Percentiles rank a stretch among this genome's conserved stretches.
Conservation (phyloP, 1,284 basidiomycete genomes). For the Rhodotorula sp. region DNA sequence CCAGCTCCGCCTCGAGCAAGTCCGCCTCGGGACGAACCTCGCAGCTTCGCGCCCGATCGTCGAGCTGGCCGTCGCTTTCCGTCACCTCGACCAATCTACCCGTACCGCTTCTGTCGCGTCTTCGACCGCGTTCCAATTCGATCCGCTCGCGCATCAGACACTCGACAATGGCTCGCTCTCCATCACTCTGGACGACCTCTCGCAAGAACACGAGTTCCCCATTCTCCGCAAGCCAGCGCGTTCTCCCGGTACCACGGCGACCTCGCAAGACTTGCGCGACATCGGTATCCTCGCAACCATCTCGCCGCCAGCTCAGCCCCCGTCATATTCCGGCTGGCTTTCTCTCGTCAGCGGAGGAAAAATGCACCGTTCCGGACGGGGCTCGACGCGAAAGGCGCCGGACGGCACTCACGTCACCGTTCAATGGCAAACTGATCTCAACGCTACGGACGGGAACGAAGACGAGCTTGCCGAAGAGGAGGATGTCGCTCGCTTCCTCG, state of each 20-base stretch:
- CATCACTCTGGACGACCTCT: not conserved
- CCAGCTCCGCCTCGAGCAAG: not conserved
- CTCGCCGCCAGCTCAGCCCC: not conserved
- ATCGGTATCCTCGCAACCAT: not conserved
- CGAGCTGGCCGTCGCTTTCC: not conserved
- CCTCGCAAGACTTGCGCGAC: not conserved
- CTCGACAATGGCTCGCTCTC: not conserved
- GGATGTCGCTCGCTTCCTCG: not conserved
- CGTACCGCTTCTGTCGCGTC: not conserved
- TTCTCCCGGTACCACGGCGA: not conserved
- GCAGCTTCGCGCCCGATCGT: not conserved
- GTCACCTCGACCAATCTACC: not conserved
- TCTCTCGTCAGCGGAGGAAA: not conserved
- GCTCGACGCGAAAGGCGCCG: not conserved
- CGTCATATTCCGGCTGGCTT: too few relatives aligned
- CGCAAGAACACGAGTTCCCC: not conserved
- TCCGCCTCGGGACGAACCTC: not conserved
- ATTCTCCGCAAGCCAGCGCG: not conserved
- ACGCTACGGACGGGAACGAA: not conserved
- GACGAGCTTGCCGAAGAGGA: not conserved
- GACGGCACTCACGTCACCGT: conserved; percentile 3
- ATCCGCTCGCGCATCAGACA: not conserved
- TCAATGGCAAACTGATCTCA: not conserved
- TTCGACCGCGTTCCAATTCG: too few relatives aligned
- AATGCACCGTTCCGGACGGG: not conserved